A percentile compares a stretch with the other conserved stretches of the same genome.
Conservation (phyloP, 352 stramenopile species). For the Pythium volutum region DNA sequence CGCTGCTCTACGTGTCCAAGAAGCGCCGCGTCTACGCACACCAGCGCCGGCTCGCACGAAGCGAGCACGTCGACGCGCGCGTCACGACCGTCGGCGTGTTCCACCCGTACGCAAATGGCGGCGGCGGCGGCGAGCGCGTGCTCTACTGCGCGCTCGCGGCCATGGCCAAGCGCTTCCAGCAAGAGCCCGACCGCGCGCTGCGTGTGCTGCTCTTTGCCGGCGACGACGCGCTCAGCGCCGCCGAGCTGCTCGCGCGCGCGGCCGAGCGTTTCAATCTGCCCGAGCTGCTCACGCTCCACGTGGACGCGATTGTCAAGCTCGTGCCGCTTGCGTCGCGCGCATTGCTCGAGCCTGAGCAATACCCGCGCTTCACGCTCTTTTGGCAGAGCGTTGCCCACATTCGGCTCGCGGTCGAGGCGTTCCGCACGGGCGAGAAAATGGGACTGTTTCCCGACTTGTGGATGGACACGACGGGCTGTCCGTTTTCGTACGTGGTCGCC, state of each 20-base stretch:
- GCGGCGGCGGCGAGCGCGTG: conserved; percentile 97
- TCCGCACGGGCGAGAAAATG: conserved; percentile 49
- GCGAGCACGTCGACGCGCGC: conserved; percentile 23
- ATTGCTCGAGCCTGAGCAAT: conserved; percentile 71
- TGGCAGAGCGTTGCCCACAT: conserved; percentile 95
- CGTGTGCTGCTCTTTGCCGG: conserved; percentile 69
- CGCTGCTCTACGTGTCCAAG: conserved; percentile 33
- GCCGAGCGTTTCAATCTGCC: conserved; percentile 86
- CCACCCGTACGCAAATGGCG: conserved; percentile 93
- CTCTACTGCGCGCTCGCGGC: conserved; percentile 95
- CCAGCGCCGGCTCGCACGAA: conserved; percentile 26
- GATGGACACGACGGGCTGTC: conserved; percentile 97
- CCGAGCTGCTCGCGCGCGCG: conserved; percentile 73
- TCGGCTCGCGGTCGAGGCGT: conserved; percentile 83
- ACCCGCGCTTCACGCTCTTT: conserved; percentile 93
- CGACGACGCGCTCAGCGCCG: conserved; percentile 60
- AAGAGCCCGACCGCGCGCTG: conserved; percentile 22
- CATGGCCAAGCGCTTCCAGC: conserved; percentile 54
- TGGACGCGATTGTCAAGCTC: conserved; percentile 63
- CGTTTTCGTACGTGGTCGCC: conserved; percentile 96
- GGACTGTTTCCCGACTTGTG: conserved; percentile 87
- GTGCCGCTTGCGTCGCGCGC: conserved; percentile 67
- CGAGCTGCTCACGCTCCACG: conserved; percentile 46
- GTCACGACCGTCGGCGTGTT: conserved; percentile 87
- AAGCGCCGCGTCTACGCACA: conserved; percentile 41